Percentiles rank a stretch among this genome's conserved stretches.
phyloP scores from a whole-genome alignment of 2,329 filamentous ascomycete species.

The Fusarium sp. region DNA sequence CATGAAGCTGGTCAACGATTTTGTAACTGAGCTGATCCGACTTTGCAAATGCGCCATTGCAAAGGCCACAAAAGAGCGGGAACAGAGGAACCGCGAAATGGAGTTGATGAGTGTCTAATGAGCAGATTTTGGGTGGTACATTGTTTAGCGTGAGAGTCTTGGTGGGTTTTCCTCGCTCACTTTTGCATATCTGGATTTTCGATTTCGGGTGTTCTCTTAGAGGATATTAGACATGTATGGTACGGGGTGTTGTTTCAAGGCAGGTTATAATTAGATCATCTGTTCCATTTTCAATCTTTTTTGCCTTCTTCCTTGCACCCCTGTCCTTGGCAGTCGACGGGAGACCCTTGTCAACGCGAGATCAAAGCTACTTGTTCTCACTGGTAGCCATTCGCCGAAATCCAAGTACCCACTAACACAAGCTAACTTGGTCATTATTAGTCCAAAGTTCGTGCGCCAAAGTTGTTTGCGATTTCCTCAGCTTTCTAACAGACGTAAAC shows the following conservation, averaged over 20 bases:
- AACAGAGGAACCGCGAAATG: neutral
- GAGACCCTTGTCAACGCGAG: neutral
- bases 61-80: conserved; percentile 11
- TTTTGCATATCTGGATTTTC: neutral
- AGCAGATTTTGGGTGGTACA: neutral
- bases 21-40: conserved; percentile 58
- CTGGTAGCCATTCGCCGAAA: neutral
- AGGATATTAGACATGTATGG: neutral
- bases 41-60: conserved; percentile 57
- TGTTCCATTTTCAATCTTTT: neutral
- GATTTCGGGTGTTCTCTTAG: neutral
- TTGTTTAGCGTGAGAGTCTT: neutral
- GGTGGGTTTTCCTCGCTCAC: neutral
- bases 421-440: neutral
- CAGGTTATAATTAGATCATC: neutral
- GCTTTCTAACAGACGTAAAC: neutral
- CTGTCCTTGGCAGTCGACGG: too few species aligned
- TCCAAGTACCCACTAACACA: neutral
- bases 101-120: neutral
- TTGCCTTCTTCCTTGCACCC: neutral
- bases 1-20: conserved; percentile 56
- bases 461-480: neutral
- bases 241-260: neutral
- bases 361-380: neutral
- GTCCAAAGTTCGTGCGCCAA: neutral